Conservation (phyloP, 768 basidiomycete genomes). For the Antrodiella citrinella region DNA sequence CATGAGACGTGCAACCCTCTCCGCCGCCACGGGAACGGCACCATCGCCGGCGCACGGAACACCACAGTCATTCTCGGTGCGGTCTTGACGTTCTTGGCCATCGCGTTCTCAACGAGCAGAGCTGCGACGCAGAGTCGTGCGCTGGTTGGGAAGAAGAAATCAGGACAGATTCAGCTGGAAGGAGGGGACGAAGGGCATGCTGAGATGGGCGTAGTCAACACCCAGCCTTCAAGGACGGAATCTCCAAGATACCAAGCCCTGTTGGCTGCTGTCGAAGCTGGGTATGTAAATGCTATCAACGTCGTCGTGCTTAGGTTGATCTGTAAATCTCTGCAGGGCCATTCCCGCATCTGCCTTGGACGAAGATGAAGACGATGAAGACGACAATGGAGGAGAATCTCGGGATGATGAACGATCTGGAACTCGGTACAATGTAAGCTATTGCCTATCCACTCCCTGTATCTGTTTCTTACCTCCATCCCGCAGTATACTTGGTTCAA, state of each 20-base stretch:
- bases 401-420: constrained; percentile 91
- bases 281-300: constrained; percentile 48
- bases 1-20: constrained; percentile 88
- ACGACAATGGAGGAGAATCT: constrained; percentile 64
- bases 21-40: constrained; percentile 40
- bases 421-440: constrained; percentile 85
- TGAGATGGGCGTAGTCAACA: constrained; percentile 69
- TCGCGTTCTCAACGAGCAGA: constrained; percentile 93
- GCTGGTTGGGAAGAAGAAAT: constrained; percentile 67
- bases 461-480: constrained; percentile 6
- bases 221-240: constrained; percentile 78
- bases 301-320: too few relatives aligned
- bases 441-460: neutral
- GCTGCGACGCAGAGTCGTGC: constrained; percentile 95
- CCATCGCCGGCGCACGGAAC: constrained; percentile 60
- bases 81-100: constrained; percentile 93
- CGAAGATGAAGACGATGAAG: constrained; percentile 75
- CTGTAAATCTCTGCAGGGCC: constrained; percentile 38
- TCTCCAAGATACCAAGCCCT: constrained; percentile 90
- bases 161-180: constrained; percentile 55
- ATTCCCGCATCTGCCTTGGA: constrained; percentile 88
- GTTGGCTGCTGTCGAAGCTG: constrained; percentile 92
- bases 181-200: constrained; percentile 45
- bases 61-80: constrained; percentile 88
- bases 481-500: constrained; percentile 97